Conservation (phyloP, 495 filamentous ascomycete species). For the Penicillium flavigenum region DNA sequence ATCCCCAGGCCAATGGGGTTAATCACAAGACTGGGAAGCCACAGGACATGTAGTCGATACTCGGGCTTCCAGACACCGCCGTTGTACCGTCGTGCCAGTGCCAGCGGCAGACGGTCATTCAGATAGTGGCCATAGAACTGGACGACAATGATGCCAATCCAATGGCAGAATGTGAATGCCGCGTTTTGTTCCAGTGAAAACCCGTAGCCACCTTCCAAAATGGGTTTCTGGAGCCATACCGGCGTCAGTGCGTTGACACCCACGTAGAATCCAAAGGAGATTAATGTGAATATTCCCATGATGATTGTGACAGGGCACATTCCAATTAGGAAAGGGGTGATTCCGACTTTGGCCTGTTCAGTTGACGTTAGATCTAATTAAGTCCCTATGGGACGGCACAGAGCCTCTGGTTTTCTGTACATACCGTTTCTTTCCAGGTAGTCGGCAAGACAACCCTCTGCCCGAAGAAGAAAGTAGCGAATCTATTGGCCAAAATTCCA, state of each 20-base stretch:
- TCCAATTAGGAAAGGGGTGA: constrained; percentile 43
- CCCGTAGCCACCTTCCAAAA: constrained; percentile 47
- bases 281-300: constrained; percentile 43
- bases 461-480: constrained; percentile 48
- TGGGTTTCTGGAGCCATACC: constrained; percentile 46
- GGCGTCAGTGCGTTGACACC: constrained; percentile 34
- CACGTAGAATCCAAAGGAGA: constrained; percentile 48
- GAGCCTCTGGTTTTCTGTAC: neutral
- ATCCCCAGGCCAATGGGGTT: constrained; percentile 50
- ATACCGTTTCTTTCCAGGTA: constrained; percentile 32
- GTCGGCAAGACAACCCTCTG: constrained; percentile 30
- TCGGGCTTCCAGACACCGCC: constrained; percentile 52
- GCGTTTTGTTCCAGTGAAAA: constrained; percentile 49
- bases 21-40: constrained; percentile 43
- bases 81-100: constrained; percentile 31
- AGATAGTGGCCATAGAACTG: constrained; percentile 43
- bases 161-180: constrained; percentile 48
- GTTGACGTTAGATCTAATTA: constrained; percentile 3
- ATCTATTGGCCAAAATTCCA: constrained; percentile 36
- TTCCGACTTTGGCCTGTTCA: constrained; percentile 29
- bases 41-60: constrained; percentile 50
- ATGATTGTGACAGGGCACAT: constrained; percentile 45
- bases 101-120: constrained; percentile 48
- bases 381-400: neutral
- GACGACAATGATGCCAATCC: constrained; percentile 47